phyloP scores from a whole-genome alignment of 768 basidiomycete species.

The Cystofilobasidium ferigula region DNA sequence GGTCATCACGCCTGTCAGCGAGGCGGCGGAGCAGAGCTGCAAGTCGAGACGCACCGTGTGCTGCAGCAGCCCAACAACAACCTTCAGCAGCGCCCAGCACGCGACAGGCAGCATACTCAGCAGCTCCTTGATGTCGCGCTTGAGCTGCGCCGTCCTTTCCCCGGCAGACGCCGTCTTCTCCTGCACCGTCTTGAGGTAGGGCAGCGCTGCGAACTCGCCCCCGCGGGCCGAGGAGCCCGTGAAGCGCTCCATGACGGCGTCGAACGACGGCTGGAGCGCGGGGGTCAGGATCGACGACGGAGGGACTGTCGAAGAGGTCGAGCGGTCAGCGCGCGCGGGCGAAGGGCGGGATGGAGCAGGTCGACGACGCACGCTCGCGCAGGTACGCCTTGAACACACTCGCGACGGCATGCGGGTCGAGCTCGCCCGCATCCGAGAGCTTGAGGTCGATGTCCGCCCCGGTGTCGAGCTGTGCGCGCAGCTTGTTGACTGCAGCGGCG shows the following conservation, averaged over 20 bases:
- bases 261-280: slow-evolving; percentile 60
- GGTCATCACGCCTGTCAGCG: slow-evolving; percentile 40
- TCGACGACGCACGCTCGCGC: slow-evolving; percentile 63
- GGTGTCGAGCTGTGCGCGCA: slow-evolving; percentile 32
- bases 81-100: slow-evolving; percentile 72
- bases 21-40: not conserved
- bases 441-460: slow-evolving; percentile 79
- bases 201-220: slow-evolving; percentile 24
- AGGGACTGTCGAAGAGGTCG: slow-evolving; percentile 18
- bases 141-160: slow-evolving; percentile 33
- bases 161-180: slow-evolving; percentile 27
- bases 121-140: slow-evolving; percentile 53
- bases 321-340: not conserved
- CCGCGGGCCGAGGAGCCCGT: slow-evolving; percentile 38
- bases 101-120: slow-evolving; percentile 61
- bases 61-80: slow-evolving; percentile 50
- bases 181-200: slow-evolving; percentile 26
- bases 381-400: slow-evolving; percentile 86
- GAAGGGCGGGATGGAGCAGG: not conserved
- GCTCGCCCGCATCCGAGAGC: slow-evolving; percentile 65
- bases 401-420: slow-evolving; percentile 89
- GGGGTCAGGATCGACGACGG: slow-evolving; percentile 70
- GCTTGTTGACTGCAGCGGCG: slow-evolving; percentile 7
- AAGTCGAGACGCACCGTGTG: slow-evolving; percentile 8
- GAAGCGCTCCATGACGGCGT: slow-evolving; percentile 58